A percentile compares a stretch with the other conserved stretches of the same genome.
These are phyloP conservation scores for Halteria grandinella DNA, from an alignment of 73 alveolate genomes.

Conservation along the genomic window DNA sequence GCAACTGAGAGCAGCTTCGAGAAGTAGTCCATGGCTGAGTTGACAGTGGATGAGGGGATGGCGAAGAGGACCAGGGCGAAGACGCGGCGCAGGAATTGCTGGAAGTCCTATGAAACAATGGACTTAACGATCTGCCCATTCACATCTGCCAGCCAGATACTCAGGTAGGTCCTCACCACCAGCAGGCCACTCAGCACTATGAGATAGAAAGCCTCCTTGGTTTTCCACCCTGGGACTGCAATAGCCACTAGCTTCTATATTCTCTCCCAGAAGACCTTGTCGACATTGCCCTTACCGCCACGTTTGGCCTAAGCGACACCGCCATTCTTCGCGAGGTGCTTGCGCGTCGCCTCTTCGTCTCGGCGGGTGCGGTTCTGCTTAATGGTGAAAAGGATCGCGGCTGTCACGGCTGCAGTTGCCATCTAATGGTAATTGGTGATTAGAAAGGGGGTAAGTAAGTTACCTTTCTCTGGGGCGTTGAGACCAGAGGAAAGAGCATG, in stretches of 20 bases:
- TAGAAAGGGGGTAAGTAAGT: not conserved
- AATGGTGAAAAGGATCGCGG: conserved; percentile 22
- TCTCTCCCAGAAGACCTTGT: conserved; percentile 75
- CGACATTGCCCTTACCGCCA: conserved; percentile 83
- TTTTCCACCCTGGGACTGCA: conserved; percentile 75
- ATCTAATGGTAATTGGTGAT: conserved; percentile 4
- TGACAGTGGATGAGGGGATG: conserved; percentile 88
- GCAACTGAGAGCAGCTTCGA: conserved; percentile 78
- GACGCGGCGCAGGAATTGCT: conserved; percentile 63
- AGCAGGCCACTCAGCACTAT: conserved; percentile 72
- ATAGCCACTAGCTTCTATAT: conserved; percentile 67
- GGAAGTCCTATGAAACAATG: conserved; percentile 68
- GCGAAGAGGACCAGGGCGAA: conserved; percentile 79
- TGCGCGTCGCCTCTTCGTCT: conserved; percentile 35
- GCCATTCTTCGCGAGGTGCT: conserved; percentile 19
- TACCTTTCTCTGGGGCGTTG: conserved; percentile 50
- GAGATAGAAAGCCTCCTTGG: conserved; percentile 66
- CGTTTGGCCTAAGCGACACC: conserved; percentile 1
- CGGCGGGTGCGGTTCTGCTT: conserved; percentile 11
- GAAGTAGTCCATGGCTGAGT: conserved; percentile 80
- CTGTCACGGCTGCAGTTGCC: conserved; percentile 31
- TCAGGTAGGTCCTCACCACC: conserved; percentile 85
- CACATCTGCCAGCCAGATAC: conserved; percentile 86
- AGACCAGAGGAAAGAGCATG: too few species aligned
- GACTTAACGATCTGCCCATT: conserved; percentile 90